Base-by-base conservation (phyloP, 108 stramenopile genomes). In the Conticribra guillardii region DNA sequence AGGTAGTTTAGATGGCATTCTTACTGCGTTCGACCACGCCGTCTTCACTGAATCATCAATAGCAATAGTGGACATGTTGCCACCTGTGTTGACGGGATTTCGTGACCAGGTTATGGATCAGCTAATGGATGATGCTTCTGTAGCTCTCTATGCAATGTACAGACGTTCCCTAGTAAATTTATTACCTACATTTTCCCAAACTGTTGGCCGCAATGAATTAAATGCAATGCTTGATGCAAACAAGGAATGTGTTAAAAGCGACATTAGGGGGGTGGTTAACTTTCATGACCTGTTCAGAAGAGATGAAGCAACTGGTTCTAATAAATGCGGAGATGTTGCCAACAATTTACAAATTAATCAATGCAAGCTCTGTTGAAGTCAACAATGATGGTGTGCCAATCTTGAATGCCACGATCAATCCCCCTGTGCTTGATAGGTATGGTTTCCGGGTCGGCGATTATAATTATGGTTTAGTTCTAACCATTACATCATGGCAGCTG, bases 401-500 rank as follows among this genome's bases (percentile, higher is more conserved):
- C 11, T 50, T 86, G 52, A 89, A 85, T 59, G 65, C 89, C 22
- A 87, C 85, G 19, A 60, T 88, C 18, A 68, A 72, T 5, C 50
- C 67, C 16, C 66, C 74, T 18, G 56, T 57, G n/a, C 21, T 71
- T 18, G 70, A 76, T 27, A 4, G 69, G 15, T 71, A 57, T 33
- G 73, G 73, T 32, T 16, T 76, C 3, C 18, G 71, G 47, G 32
- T 64, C 37, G 37, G 47, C 28, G 69, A 61, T 19, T 16, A 18
- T 18, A 41, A 60, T 14, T 22, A 73, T 64, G 52, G 65, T 60
- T 15, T 64, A 28, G 27, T 51, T 66, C 18, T 63, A 34, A 11
- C 66, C 71, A 82, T 92, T 31, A 73, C 85, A 46, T 80, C 81
- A 34, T 89, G 88, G 90, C 90, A 92, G 60, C 71, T 92, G 14